These are phyloP conservation scores for Fusarium scirpi DNA, from an alignment of 2,329 filamentous ascomycete species.

Conservation along the genomic window DNA sequence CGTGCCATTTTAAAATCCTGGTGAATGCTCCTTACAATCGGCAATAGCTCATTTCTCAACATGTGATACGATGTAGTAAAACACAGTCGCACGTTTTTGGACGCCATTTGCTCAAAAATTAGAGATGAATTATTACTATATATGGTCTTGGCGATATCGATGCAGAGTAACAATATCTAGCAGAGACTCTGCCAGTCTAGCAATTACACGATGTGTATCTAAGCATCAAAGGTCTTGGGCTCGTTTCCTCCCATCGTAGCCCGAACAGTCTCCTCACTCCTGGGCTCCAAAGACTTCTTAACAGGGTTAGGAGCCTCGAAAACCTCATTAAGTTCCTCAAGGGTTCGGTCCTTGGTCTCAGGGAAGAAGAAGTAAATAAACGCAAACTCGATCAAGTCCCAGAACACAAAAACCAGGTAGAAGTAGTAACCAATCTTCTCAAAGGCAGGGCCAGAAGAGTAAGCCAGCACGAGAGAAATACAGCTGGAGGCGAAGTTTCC, in stretches of 20 bases:
- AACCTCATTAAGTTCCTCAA: conserved; percentile 60
- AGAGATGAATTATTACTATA: background rate
- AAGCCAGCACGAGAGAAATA: conserved; percentile 58
- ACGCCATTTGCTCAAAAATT: background rate
- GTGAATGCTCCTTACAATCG: background rate
- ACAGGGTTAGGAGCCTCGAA: conserved; percentile 37
- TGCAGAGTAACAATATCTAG: background rate
- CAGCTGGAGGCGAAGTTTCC: conserved; percentile 56
- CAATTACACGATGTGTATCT: background rate
- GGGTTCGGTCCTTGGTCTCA: conserved; percentile 59
- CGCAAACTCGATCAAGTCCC: conserved; percentile 56
- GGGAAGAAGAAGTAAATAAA: conserved; percentile 64
- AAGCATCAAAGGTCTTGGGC: conserved; percentile 13
- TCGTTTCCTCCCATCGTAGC: conserved; percentile 25
- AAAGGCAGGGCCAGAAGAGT: conserved; percentile 57
- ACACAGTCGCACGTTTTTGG: no score
- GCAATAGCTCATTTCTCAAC: background rate
- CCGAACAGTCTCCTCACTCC: conserved; percentile 30
- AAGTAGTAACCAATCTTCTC: conserved; percentile 59
- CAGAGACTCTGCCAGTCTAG: background rate
- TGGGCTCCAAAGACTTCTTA: conserved; percentile 35
- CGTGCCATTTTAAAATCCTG: background rate
- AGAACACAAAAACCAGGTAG: conserved; percentile 59
- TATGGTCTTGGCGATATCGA: fast-evolving
- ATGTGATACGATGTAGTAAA: no score